These are phyloP conservation scores for Arthrocladium fulminans DNA, from an alignment of 2,329 filamentous ascomycete species.

Conservation along the genomic window DNA sequence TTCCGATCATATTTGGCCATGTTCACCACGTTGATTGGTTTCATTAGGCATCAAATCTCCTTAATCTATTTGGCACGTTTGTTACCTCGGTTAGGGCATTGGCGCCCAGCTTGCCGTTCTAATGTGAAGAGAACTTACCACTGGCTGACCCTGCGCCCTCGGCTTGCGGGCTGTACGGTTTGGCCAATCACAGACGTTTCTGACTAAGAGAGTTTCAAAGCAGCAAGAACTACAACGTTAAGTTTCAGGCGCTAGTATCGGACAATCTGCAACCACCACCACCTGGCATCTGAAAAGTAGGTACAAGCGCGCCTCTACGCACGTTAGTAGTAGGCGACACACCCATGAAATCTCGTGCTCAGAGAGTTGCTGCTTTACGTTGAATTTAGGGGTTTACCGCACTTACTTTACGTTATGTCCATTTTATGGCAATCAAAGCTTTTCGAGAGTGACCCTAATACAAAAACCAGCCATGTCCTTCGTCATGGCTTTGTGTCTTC, in stretches of 20 bases:
- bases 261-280: background rate
- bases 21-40: too few species aligned
- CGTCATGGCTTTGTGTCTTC: background rate
- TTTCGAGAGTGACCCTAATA: too few species aligned
- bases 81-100: too few species aligned
- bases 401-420: background rate
- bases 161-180: background rate
- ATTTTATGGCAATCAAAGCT: too few species aligned
- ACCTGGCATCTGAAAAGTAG: background rate
- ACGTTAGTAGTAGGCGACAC: background rate
- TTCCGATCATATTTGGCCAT: too few species aligned
- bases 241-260: background rate
- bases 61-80: too few species aligned
- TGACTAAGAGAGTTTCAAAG: background rate
- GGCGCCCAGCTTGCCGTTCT: background rate
- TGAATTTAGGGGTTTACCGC: background rate
- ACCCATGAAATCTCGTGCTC: background rate
- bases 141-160: background rate
- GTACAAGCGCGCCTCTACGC: too few species aligned
- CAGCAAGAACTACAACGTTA: background rate
- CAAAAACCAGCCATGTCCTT: background rate
- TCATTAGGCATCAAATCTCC: too few species aligned
- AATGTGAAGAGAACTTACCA: background rate
- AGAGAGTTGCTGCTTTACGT: background rate
- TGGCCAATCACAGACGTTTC: background rate